phyloP scores from a whole-genome alignment of 306 rosid genomes.

The Vigna angularis region DNA sequence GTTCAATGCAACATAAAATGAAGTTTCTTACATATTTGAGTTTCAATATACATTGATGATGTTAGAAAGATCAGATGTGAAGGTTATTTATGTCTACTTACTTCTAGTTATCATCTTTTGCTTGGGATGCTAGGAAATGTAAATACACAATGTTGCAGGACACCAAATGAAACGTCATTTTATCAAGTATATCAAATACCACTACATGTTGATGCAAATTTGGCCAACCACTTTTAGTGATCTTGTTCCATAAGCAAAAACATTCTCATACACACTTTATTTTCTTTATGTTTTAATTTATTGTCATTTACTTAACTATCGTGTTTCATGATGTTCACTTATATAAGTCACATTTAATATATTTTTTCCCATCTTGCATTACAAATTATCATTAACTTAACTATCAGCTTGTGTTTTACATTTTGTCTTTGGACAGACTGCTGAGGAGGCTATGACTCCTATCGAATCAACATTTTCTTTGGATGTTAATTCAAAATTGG shows the following conservation, averaged over 20 bases:
- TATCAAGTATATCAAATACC: conserved; percentile 27
- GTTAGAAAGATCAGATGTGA: conserved; percentile 35
- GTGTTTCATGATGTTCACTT: not conserved
- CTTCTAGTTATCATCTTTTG: not conserved
- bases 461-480: conserved; percentile 96
- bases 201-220: conserved; percentile 17
- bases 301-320: conserved; percentile 16
- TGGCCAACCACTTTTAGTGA: not conserved
- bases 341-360: not conserved
- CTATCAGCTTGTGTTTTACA: not conserved
- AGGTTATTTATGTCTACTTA: conserved; percentile 19
- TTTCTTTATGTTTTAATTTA: conserved; percentile 34
- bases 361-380: conserved; percentile 24
- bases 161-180: not conserved
- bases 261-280: conserved; percentile 23
- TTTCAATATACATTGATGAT: conserved; percentile 20
- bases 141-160: not conserved
- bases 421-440: conserved; percentile 67
- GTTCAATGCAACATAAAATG: conserved; percentile 33
- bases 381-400: not conserved
- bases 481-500: conserved; percentile 93
- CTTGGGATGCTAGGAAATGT: conserved; percentile 21
- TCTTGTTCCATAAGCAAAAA: conserved; percentile 12
- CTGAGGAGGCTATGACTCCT: conserved; percentile 99
- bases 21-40: conserved; percentile 36